Evolutionary conservation across 768 basidiomycete species (phyloP).

Genomic region (Rhodotorula kratochvilovae): DNA sequence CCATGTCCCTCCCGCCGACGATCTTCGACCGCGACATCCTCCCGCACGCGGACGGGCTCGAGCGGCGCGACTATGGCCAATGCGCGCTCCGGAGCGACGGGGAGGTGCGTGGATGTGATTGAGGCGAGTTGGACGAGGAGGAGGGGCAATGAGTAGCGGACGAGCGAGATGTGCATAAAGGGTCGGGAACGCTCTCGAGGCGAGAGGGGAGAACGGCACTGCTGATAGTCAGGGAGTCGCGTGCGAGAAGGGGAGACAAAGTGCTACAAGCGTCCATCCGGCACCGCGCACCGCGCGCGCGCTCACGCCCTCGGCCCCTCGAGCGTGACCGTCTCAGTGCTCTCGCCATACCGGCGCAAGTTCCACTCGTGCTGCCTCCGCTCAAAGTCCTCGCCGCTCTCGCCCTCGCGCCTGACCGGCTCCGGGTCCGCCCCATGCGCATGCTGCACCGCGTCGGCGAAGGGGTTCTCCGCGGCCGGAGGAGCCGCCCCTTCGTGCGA

Average conservation of each 20-base stretch:
- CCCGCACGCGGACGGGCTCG: slow-evolving; percentile 61
- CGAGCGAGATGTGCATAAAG: neutral
- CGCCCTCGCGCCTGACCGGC: slow-evolving; percentile 9
- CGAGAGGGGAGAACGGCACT: too few relatives aligned
- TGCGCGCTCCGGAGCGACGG: slow-evolving; percentile 66
- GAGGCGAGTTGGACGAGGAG: neutral
- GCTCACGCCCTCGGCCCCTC: neutral
- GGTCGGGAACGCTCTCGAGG: too few relatives aligned
- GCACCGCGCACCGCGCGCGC: too few relatives aligned
- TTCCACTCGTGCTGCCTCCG: slow-evolving; percentile 22
- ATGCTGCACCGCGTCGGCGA: slow-evolving; percentile 21
- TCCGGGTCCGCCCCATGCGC: neutral
- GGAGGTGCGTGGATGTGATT: slow-evolving; percentile 41
- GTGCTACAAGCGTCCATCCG: neutral
- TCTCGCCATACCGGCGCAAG: slow-evolving; percentile 6
- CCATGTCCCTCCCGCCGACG: slow-evolving; percentile 66
- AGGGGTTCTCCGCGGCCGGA: slow-evolving; percentile 9
- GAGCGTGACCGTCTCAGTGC: slow-evolving; percentile 32
- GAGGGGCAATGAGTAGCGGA: neutral
- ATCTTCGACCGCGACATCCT: slow-evolving; percentile 73
- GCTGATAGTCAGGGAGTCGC: neutral
- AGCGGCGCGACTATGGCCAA: slow-evolving; percentile 60
- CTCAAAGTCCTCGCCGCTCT: slow-evolving; percentile 30
- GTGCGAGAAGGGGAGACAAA: neutral
- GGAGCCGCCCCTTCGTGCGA: too few relatives aligned